Conservation (phyloP, 106 monocot genomes). For the Triglochin maritima region DNA sequence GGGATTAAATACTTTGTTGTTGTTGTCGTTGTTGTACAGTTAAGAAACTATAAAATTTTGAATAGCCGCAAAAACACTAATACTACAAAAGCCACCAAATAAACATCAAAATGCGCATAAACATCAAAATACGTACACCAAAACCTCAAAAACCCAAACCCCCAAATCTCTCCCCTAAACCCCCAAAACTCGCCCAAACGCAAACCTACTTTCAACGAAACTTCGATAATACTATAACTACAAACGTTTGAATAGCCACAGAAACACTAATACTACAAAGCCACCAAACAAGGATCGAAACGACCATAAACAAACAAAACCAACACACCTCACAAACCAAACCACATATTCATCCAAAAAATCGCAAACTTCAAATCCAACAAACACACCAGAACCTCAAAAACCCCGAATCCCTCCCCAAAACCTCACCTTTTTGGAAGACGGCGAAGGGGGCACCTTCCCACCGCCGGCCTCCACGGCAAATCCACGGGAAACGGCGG, state of each 20-base stretch:
- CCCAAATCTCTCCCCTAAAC: not conserved
- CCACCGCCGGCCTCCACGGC: not conserved
- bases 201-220: no score
- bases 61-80: not conserved
- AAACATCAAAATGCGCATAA: no score
- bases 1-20: no score
- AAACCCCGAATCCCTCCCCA: not conserved
- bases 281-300: not conserved
- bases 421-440: slow-evolving; percentile 5
- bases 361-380: not conserved
- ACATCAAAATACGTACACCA: no score
- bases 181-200: no score
- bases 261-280: not conserved
- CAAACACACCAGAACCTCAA: not conserved
- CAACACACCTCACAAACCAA: not conserved
- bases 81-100: no score
- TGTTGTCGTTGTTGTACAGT: no score
- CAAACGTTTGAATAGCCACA: not conserved
- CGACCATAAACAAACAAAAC: not conserved
- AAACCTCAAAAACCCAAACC: no score
- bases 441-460: slow-evolving; percentile 1
- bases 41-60: no score
- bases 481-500: not conserved
- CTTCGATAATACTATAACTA: no score
- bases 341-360: not conserved